A percentile compares a stretch with the other conserved stretches of the same genome.
Evolutionary conservation across 116 monocot species (phyloP).

Genomic region (Phalaenopsis hybrid): DNA sequence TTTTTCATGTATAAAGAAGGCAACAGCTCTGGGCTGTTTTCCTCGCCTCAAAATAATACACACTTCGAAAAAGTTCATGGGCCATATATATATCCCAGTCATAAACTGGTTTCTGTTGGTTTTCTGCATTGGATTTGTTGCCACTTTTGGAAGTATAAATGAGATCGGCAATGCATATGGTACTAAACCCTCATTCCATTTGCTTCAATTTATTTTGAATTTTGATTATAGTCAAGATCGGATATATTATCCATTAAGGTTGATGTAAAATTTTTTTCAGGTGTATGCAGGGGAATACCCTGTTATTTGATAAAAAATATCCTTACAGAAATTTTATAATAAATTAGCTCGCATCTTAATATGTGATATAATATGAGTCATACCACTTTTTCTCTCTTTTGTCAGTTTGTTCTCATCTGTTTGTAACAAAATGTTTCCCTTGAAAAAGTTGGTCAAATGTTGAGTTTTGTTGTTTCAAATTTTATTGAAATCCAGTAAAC

Average conservation of each 20-base stretch:
- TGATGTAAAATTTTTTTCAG: background rate
- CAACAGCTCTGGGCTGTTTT: slow-evolving; percentile 91
- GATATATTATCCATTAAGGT: background rate
- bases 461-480: background rate
- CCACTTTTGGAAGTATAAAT: slow-evolving; percentile 71
- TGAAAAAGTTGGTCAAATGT: background rate
- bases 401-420: background rate
- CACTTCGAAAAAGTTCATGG: slow-evolving; percentile 95
- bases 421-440: background rate
- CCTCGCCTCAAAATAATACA: slow-evolving; percentile 96
- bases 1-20: slow-evolving; percentile 97
- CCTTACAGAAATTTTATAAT: background rate
- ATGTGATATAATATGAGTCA: background rate
- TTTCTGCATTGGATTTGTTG: slow-evolving; percentile 64
- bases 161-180: slow-evolving; percentile 99
- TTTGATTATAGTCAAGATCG: background rate
- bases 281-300: background rate
- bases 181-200: slow-evolving; percentile 11
- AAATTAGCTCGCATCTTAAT: background rate
- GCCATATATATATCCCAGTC: slow-evolving; percentile 97
- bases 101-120: slow-evolving; percentile 90
- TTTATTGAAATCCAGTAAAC: background rate
- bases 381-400: background rate
- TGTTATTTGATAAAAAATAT: slow-evolving; percentile 2
- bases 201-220: background rate